Evolutionary conservation across 306 rosid species (phyloP).

Genomic region (Macrotyloma uniflorum): DNA sequence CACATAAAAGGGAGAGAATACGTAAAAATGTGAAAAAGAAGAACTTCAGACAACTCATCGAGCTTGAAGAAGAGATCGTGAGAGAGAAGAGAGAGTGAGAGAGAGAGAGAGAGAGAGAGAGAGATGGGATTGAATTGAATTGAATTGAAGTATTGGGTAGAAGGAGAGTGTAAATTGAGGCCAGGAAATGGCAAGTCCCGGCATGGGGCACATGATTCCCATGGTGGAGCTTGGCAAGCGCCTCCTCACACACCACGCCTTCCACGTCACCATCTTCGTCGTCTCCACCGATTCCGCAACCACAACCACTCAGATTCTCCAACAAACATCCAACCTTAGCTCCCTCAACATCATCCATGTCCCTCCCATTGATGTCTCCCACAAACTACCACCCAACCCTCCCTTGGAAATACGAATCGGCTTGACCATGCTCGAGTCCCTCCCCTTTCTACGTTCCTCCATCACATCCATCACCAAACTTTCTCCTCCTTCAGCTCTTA

Average conservation of each 20-base stretch:
- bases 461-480: slow-evolving; percentile 4
- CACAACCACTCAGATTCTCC: slow-evolving; percentile 17
- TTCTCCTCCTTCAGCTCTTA: slow-evolving; percentile 44
- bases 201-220: slow-evolving; percentile 53
- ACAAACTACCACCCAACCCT: not conserved
- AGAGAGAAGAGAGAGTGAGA: slow-evolving; percentile 49
- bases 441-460: slow-evolving; percentile 38
- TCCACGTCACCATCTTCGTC: slow-evolving; percentile 43
- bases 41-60: no score
- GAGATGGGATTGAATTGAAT: slow-evolving; percentile 52
- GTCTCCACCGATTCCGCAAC: slow-evolving; percentile 36
- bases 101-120: slow-evolving; percentile 43
- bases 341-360: slow-evolving; percentile 25
- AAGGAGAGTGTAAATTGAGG: slow-evolving; percentile 88
- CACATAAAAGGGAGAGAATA: no score
- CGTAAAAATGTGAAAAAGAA: no score
- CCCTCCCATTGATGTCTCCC: slow-evolving; percentile 27
- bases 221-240: slow-evolving; percentile 46
- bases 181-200: slow-evolving; percentile 63
- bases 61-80: no score
- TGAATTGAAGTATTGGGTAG: slow-evolving; percentile 67
- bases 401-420: not conserved
- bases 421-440: not conserved
- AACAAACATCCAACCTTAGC: not conserved
- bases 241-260: slow-evolving; percentile 41